phyloP scores from a whole-genome alignment of 129 eudicot species.

The Artemisia argyi region DNA sequence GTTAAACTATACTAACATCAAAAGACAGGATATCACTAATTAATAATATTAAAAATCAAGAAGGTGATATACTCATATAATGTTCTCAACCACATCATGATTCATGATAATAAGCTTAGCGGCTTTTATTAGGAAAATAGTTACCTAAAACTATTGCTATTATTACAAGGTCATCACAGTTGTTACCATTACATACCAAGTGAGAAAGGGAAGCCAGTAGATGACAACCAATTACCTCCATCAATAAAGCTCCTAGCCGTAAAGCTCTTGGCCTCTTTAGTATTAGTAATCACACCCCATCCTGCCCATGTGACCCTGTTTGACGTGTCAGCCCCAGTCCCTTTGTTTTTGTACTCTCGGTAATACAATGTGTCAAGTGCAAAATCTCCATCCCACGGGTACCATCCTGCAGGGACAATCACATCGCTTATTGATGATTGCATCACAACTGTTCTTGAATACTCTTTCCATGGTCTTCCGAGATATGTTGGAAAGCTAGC shows the following conservation, averaged over 20 bases:
- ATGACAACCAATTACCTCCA: conserved; percentile 45
- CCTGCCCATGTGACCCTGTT: conserved; percentile 58
- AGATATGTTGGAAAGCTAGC: conserved; percentile 39
- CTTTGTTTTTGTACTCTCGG: conserved; percentile 57
- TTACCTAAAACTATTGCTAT: no score
- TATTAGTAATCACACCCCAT: conserved; percentile 35
- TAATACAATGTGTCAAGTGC: conserved; percentile 54
- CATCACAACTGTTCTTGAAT: conserved; percentile 67
- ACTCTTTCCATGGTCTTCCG: conserved; percentile 71
- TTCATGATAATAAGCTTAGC: no score
- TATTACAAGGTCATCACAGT: no score
- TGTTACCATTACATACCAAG: conserved; percentile 23
- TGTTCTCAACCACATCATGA: no score
- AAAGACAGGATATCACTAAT: no score
- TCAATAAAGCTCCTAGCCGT: conserved; percentile 40
- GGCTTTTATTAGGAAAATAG: no score
- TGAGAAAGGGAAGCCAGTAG: conserved; percentile 32
- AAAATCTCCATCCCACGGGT: conserved; percentile 52
- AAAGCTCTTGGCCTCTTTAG: conserved; percentile 34
- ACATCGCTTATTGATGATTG: conserved; percentile 34
- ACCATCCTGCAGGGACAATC: conserved; percentile 59
- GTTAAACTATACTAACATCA: no score
- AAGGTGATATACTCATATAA: no score
- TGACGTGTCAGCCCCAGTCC: conserved; percentile 49
- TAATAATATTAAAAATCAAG: no score